Evolutionary conservation across 2,329 filamentous ascomycete species (phyloP).

Genomic region (Pleurostoma richardsiae): DNA sequence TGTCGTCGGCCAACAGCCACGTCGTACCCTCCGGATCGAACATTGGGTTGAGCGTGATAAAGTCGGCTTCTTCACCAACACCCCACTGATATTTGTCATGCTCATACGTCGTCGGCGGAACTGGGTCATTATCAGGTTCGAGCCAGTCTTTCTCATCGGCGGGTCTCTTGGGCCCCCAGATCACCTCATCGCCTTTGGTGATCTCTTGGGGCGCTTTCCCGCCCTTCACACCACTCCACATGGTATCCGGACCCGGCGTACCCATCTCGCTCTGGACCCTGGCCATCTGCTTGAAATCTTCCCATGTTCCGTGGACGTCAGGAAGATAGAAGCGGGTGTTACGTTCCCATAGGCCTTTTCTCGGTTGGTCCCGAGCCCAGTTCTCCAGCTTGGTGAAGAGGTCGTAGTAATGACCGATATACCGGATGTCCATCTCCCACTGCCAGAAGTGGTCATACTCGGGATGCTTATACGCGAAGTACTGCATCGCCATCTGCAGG

Average conservation of each 20-base stretch:
- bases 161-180: slow-evolving; percentile 82
- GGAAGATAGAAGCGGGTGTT: slow-evolving; percentile 76
- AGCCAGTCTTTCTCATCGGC: slow-evolving; percentile 65
- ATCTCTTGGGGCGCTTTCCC: slow-evolving; percentile 27
- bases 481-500: slow-evolving; percentile 89
- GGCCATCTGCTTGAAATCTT: slow-evolving; percentile 74
- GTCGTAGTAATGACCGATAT: slow-evolving; percentile 82
- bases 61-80: slow-evolving; percentile 82
- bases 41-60: slow-evolving; percentile 87
- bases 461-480: slow-evolving; percentile 82
- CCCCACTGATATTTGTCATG: slow-evolving; percentile 84
- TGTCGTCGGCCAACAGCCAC: slow-evolving; percentile 77
- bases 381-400: slow-evolving; percentile 62
- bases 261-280: slow-evolving; percentile 71
- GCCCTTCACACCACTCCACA: slow-evolving; percentile 52
- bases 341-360: slow-evolving; percentile 78
- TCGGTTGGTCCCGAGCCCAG: slow-evolving; percentile 69
- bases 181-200: slow-evolving; percentile 49
- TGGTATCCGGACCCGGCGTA: slow-evolving; percentile 58
- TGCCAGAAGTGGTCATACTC: slow-evolving; percentile 93
- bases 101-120: slow-evolving; percentile 66
- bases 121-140: slow-evolving; percentile 66
- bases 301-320: slow-evolving; percentile 70
- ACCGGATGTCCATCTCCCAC: slow-evolving; percentile 91
- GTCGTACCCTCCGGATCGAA: slow-evolving; percentile 85